Evolutionary conservation across 2,329 filamentous ascomycete species (phyloP).

Genomic region (Gremmenia infestans): DNA sequence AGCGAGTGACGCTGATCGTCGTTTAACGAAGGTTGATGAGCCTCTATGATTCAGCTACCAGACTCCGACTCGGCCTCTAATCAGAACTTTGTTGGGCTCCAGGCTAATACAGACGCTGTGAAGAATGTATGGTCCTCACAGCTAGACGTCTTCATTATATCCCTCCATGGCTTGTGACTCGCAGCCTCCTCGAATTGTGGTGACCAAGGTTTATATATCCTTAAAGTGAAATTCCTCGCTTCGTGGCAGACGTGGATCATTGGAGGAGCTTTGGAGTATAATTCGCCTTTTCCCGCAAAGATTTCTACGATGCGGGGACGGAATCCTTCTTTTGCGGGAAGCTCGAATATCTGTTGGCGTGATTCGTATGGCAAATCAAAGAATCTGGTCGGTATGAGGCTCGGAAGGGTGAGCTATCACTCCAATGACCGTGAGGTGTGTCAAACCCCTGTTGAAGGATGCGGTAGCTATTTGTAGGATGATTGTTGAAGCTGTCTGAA

Average conservation of each 20-base stretch:
- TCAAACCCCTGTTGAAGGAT: neutral
- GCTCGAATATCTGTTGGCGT: conserved; percentile 15
- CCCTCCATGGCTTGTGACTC: neutral
- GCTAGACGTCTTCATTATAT: neutral
- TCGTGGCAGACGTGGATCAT: conserved; percentile 15
- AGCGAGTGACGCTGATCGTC: neutral
- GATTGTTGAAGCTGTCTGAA: neutral
- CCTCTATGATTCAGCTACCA: neutral
- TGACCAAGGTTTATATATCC: conserved; percentile 14
- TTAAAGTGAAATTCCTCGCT: conserved; percentile 10
- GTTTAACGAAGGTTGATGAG: neutral
- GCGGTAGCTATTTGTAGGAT: neutral
- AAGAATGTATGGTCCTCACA: neutral
- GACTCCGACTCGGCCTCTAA: neutral
- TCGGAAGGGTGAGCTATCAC: neutral
- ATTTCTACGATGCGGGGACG: conserved; percentile 11
- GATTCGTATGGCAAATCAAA: conserved; percentile 14
- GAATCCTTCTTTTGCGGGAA: neutral
- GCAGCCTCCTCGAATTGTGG: conserved; percentile 6
- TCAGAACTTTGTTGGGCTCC: conserved; percentile 4
- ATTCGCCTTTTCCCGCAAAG: conserved; percentile 5
- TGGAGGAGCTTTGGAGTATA: conserved; percentile 11
- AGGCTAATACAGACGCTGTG: conserved; percentile 9
- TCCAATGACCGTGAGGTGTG: neutral
- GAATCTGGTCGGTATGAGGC: conserved; percentile 5